phyloP scores from a whole-genome alignment of 305 asterid genomes.

The Andrographis paniculata region DNA sequence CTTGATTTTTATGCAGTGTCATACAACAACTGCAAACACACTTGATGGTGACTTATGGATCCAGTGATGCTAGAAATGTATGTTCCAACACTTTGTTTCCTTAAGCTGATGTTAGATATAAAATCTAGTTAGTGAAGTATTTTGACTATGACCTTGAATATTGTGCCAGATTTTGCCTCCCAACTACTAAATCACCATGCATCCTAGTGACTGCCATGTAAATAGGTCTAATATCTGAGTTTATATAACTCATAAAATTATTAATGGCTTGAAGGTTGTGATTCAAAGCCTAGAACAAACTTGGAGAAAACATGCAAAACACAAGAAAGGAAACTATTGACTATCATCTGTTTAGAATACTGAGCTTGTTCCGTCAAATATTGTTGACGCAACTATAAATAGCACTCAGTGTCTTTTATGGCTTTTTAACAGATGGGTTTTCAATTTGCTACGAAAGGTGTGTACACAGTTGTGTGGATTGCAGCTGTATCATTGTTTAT shows the following conservation, averaged over 20 bases:
- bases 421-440: constrained; percentile 83
- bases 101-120: not conserved
- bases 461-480: constrained; percentile 91
- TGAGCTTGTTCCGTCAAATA: not conserved
- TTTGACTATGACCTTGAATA: too few relatives aligned
- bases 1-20: constrained; percentile 47
- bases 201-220: too few relatives aligned
- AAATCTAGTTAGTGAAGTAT: not conserved
- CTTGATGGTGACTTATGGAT: constrained; percentile 65
- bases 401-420: constrained; percentile 16
- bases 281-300: too few relatives aligned
- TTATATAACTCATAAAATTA: too few relatives aligned
- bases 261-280: too few relatives aligned
- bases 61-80: constrained; percentile 75
- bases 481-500: constrained; percentile 93
- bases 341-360: too few relatives aligned
- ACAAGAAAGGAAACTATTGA: too few relatives aligned
- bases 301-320: too few relatives aligned
- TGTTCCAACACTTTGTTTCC: constrained; percentile 23
- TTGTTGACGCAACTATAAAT: not conserved
- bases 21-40: constrained; percentile 83
- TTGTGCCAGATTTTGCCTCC: too few relatives aligned
- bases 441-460: constrained; percentile 92
- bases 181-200: too few relatives aligned
- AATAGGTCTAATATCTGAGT: too few relatives aligned